Conservation (phyloP, 2,329 filamentous ascomycete species). For the Diaporthe nobilis region DNA sequence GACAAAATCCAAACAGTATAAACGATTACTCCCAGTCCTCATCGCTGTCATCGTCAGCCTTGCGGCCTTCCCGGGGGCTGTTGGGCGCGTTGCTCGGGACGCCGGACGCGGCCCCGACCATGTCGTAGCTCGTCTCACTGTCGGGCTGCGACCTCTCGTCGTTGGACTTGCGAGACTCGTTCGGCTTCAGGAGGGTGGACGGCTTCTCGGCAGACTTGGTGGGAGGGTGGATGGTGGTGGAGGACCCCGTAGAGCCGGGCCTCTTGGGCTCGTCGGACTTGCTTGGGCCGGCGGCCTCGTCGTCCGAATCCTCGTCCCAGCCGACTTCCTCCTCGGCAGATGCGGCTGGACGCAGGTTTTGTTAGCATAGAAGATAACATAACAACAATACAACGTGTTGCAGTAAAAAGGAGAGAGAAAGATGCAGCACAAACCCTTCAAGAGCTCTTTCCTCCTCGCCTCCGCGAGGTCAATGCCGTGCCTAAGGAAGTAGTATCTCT, state of each 20-base stretch:
- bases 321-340: conserved; percentile 79
- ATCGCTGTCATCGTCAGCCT: conserved; percentile 73
- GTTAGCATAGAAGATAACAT: conserved; percentile 43
- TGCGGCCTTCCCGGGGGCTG: conserved; percentile 71
- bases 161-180: conserved; percentile 80
- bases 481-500: conserved; percentile 93
- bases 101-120: conserved; percentile 85
- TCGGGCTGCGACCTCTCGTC: conserved; percentile 92
- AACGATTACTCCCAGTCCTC: conserved; percentile 80
- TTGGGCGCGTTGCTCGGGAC: conserved; percentile 82
- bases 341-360: conserved; percentile 65
- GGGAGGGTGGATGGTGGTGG: conserved; percentile 71
- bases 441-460: conserved; percentile 85
- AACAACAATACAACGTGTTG: conserved; percentile 36
- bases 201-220: conserved; percentile 45
- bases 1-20: not conserved
- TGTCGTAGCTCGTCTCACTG: conserved; percentile 95
- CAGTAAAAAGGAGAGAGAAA: not conserved
- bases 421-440: conserved; percentile 77
- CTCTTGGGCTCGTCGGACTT: conserved; percentile 49
- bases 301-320: conserved; percentile 72
- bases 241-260: conserved; percentile 68
- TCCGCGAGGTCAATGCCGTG: conserved; percentile 96
- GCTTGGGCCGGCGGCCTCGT: conserved; percentile 51
- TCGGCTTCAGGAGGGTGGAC: conserved; percentile 69